Evolutionary conservation across 202 grass and related monocot genomes (phyloP).

Genomic region (Zizania palustris): DNA sequence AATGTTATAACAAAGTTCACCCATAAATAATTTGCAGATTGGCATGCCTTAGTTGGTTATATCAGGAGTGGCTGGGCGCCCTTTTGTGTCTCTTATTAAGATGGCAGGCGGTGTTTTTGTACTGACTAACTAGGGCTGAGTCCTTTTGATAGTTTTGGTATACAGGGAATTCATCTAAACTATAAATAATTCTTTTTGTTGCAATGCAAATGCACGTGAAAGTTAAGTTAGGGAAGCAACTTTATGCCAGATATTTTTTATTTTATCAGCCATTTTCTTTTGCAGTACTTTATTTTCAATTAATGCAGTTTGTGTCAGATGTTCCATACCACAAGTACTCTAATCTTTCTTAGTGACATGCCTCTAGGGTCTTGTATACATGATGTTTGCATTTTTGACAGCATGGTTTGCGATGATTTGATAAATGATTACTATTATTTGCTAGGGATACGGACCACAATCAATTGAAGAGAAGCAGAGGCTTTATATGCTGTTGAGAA

Average conservation of each 20-base stretch:
- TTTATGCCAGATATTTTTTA: neutral
- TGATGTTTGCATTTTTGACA: neutral
- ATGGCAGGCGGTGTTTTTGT: conserved; percentile 10
- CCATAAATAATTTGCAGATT: neutral
- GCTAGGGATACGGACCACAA: conserved; percentile 90
- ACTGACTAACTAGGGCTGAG: neutral
- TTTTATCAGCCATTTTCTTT: neutral
- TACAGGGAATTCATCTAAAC: conserved; percentile 21
- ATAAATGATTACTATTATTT: conserved; percentile 40
- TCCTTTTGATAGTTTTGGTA: conserved; percentile 1
- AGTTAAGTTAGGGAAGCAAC: neutral
- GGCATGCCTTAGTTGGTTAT: neutral
- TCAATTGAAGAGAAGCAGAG: conserved; percentile 97
- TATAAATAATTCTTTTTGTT: neutral
- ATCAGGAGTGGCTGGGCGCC: neutral
- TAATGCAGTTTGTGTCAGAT: conserved; percentile 13
- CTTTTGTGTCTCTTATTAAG: neutral
- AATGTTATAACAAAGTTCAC: neutral
- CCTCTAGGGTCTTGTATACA: neutral
- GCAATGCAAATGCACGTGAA: neutral
- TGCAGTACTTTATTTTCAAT: neutral
- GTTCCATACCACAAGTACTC: neutral
- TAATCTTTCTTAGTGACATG: neutral
- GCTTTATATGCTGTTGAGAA: conserved; percentile 82
- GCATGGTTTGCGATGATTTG: neutral